Evolutionary conservation across 306 rosid genomes (phyloP).

Genomic region (Pterocarpus santalinus): DNA sequence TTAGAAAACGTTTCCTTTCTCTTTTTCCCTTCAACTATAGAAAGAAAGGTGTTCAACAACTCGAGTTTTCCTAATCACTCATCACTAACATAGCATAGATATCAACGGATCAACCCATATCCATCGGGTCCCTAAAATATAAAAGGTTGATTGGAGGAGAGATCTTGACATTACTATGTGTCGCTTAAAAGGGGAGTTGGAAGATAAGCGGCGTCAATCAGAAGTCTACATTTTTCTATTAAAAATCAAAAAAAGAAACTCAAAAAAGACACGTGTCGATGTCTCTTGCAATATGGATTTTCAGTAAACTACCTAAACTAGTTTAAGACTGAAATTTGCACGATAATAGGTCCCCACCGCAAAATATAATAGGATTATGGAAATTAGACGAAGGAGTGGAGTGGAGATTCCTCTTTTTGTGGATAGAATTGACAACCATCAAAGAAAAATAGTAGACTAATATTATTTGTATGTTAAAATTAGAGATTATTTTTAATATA

Average conservation of each 20-base stretch:
- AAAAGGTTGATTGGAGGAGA: slow-evolving; percentile 24
- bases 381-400: neutral
- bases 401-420: neutral
- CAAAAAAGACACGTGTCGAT: neutral
- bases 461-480: no score
- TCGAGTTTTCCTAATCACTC: slow-evolving; percentile 1
- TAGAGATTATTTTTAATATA: no score
- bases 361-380: neutral
- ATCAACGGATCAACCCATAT: slow-evolving; percentile 17
- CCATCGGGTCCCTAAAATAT: neutral
- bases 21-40: neutral
- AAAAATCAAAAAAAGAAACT: no score
- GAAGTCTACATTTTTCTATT: neutral
- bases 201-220: slow-evolving; percentile 19
- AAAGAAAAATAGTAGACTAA: neutral
- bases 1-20: neutral
- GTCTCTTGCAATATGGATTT: neutral
- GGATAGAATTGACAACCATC: neutral
- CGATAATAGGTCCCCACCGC: neutral
- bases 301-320: neutral
- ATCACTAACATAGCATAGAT: slow-evolving; percentile 8
- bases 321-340: neutral
- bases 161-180: neutral
- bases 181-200: slow-evolving; percentile 33
- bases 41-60: neutral